Base-by-base conservation (phyloP, 208 protist species). In the Phytomonas sp. region DNA sequence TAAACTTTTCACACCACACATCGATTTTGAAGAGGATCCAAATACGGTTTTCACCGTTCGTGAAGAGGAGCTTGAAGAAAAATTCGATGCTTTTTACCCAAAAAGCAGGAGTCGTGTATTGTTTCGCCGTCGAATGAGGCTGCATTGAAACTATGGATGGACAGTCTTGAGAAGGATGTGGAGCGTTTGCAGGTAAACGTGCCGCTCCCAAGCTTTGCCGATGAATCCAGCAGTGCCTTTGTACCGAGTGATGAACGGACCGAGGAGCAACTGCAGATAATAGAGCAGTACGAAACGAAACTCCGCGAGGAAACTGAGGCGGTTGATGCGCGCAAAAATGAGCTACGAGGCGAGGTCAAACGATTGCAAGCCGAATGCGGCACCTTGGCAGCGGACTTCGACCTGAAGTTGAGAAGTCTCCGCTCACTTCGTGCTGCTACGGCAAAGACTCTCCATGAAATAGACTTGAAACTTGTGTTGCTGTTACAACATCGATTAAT, bases 121-220 rank as follows among this genome's bases (percentile, higher is more conserved):
- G 77, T 76, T 60, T 86, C 82, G 7, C 79, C 84, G 10, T 71
- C 78, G 26, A 82, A 88, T 56, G 88, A 97, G 73, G 83, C 81
- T 19, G 93, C 89, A 0, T 75, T 97, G 33, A 83, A 86, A 40
- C 74, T 88, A 29, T 94, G 90, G 93, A 97, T 97, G 93, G 89
- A 95, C 66, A 89, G 91, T 61, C 87, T 97, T 29, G 91, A 96
- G 65, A 90, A 92, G 75, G 93, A 91, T 29, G 82, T 86, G 60
- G 79, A 85, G 70, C 79, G 82, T 7, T 37, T 93, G 12, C 60
- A 77, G 59, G 86, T 92, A 30, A 75, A 91, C 7, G 71, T 96
- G 31, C 63, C 74, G 42, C 45, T 84, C 26, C 93, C 89, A 12
- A 79, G 87, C 29, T 95, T 94, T 66, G 82, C 84, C 23, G 86